These are phyloP conservation scores for Pascua guehoae DNA, from an alignment of 1,284 basidiomycete species.

Conservation along the genomic window DNA sequence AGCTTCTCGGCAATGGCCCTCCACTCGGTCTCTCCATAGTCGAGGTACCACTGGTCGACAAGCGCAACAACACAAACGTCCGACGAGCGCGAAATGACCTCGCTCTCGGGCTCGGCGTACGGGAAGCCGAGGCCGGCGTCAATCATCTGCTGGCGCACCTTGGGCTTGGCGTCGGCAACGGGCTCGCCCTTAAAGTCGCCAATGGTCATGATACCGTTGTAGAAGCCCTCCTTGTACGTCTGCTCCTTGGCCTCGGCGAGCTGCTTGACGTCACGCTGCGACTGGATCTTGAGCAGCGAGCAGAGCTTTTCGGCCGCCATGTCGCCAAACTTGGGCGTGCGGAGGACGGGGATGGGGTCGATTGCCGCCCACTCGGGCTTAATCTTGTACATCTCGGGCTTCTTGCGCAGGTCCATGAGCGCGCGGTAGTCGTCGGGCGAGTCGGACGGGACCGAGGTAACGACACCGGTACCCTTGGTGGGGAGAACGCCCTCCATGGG, in stretches of 20 bases:
- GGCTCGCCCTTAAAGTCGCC: constrained; percentile 83
- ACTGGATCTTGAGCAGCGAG: constrained; percentile 90
- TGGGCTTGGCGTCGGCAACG: constrained; percentile 87
- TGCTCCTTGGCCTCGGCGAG: constrained; percentile 96
- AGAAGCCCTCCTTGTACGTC: constrained; percentile 98
- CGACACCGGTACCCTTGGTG: constrained; percentile 97
- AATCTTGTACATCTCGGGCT: constrained; percentile 95
- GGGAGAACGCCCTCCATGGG: constrained; percentile 97
- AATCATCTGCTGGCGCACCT: constrained; percentile 83
- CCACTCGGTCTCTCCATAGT: constrained; percentile 92
- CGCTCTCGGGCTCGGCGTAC: constrained; percentile 93
- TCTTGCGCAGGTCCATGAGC: constrained; percentile 89
- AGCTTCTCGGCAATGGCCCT: constrained; percentile 78
- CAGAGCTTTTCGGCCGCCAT: constrained; percentile 84
- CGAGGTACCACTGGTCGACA: constrained; percentile 99
- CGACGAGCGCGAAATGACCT: constrained; percentile 81
- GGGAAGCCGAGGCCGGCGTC: constrained; percentile 72
- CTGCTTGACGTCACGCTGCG: constrained; percentile 88
- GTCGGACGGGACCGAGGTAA: constrained; percentile 96
- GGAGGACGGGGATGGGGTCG: constrained; percentile 83
- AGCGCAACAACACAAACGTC: constrained; percentile 98
- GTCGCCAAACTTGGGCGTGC: constrained; percentile 85
- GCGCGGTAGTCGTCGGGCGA: constrained; percentile 97
- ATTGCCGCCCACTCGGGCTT: constrained; percentile 82
- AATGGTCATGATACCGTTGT: constrained; percentile 82